phyloP scores from a whole-genome alignment of 495 filamentous ascomycete species.

The Friedmanniomyces simplex region DNA sequence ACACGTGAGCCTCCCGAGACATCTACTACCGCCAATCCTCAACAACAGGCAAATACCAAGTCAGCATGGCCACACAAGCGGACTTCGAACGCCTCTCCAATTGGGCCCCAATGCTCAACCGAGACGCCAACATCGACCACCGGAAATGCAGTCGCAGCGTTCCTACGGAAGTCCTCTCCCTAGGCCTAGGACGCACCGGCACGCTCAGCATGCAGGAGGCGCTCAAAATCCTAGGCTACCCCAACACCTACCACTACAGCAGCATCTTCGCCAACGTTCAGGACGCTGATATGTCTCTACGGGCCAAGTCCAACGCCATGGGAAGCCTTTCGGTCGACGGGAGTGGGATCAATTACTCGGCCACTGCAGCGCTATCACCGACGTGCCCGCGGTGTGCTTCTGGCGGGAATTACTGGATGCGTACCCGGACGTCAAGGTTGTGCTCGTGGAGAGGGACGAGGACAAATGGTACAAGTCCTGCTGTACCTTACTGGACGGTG shows the following conservation, averaged over 20 bases:
- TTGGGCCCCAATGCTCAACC: slow-evolving; percentile 9
- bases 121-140: slow-evolving; percentile 3
- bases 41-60: too few relatives aligned
- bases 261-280: slow-evolving; percentile 4
- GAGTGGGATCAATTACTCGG: slow-evolving; percentile 20
- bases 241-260: slow-evolving; percentile 14
- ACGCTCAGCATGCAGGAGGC: slow-evolving; percentile 13
- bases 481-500: neutral
- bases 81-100: slow-evolving; percentile 5
- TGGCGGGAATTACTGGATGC: slow-evolving; percentile 10
- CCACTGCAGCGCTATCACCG: slow-evolving; percentile 11
- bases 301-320: slow-evolving; percentile 9
- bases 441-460: slow-evolving; percentile 33
- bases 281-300: slow-evolving; percentile 11
- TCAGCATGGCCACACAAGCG: slow-evolving; percentile 1
- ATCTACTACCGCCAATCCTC: neutral
- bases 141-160: neutral
- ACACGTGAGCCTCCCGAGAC: too few relatives aligned
- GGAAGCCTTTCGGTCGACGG: neutral
- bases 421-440: slow-evolving; percentile 32
- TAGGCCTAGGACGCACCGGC: slow-evolving; percentile 12
- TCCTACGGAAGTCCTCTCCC: slow-evolving; percentile 13
- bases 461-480: slow-evolving; percentile 33
- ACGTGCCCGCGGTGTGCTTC: slow-evolving; percentile 5
- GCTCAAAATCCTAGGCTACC: slow-evolving; percentile 10